Conservation (phyloP, 2,329 filamentous ascomycete species). For the Daldinia sp. region DNA sequence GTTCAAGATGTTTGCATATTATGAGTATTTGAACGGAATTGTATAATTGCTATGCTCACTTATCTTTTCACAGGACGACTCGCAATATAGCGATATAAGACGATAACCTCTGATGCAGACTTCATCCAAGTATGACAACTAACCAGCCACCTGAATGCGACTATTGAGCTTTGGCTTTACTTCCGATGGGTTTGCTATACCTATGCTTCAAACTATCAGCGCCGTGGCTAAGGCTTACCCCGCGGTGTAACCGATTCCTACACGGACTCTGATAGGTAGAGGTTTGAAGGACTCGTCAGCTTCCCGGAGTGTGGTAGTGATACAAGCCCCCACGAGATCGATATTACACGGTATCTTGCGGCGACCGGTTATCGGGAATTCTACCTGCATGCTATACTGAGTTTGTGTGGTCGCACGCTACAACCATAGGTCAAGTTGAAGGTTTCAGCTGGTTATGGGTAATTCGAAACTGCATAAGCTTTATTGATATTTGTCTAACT, state of each 20-base stretch:
- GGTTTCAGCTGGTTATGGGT: background rate
- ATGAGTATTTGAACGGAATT: background rate
- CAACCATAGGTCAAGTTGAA: constrained; percentile 1
- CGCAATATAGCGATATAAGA: constrained; percentile 15
- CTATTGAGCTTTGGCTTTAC: constrained; percentile 13
- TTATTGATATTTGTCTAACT: background rate
- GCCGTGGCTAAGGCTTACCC: constrained; percentile 11
- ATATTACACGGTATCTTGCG: constrained; percentile 27
- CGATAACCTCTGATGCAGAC: constrained; percentile 18
- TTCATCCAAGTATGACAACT: background rate
- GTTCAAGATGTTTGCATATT: background rate
- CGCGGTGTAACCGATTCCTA: constrained; percentile 10
- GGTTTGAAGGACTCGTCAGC: constrained; percentile 33
- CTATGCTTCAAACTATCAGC: constrained; percentile 4
- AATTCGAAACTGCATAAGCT: background rate
- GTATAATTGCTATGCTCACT: background rate
- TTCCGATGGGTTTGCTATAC: constrained; percentile 7
- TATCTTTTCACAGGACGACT: background rate
- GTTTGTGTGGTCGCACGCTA: background rate
- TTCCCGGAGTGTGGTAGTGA: constrained; percentile 20
- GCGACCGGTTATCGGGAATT: constrained; percentile 7
- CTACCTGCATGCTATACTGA: background rate
- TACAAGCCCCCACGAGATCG: constrained; percentile 25
- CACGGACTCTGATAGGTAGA: constrained; percentile 1
- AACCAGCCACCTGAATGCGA: constrained; percentile 24